Percentiles rank a stretch among this genome's conserved stretches.
Conservation (phyloP, 2,329 filamentous ascomycete species). For the Claviceps sp. region DNA sequence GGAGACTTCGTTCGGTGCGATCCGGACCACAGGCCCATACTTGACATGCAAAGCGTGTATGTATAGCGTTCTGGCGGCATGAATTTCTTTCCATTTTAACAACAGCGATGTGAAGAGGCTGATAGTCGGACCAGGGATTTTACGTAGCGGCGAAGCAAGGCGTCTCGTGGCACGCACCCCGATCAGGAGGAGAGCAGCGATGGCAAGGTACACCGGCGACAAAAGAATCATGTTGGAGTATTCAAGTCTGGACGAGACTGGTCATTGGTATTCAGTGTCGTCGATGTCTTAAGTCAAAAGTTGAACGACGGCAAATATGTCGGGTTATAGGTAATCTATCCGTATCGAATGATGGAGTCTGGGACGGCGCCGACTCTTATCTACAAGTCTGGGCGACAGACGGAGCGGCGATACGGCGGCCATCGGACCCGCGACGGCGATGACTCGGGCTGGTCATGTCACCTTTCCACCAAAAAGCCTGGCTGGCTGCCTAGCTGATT, state of each 20-base stretch:
- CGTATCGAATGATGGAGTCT: background rate
- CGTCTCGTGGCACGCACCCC: constrained; percentile 14
- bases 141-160: constrained; percentile 20
- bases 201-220: constrained; percentile 14
- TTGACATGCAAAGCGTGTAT: constrained; percentile 35
- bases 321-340: background rate
- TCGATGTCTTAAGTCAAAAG: background rate
- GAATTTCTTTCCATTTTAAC: constrained; percentile 44
- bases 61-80: constrained; percentile 36
- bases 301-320: background rate
- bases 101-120: constrained; percentile 36
- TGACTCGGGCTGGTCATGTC: background rate
- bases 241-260: too few relatives aligned
- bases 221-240: constrained; percentile 13
- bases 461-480: background rate
- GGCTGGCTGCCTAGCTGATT: background rate
- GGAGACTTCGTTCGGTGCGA: constrained; percentile 32
- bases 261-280: background rate
- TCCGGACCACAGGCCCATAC: constrained; percentile 32
- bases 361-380: background rate
- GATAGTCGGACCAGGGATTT: constrained; percentile 33
- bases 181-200: constrained; percentile 13
- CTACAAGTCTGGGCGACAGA: background rate
- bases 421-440: background rate
- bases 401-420: background rate